Base-by-base conservation (phyloP, 208 protist genomes). In the Acanthamoeba pearcei region DNA sequence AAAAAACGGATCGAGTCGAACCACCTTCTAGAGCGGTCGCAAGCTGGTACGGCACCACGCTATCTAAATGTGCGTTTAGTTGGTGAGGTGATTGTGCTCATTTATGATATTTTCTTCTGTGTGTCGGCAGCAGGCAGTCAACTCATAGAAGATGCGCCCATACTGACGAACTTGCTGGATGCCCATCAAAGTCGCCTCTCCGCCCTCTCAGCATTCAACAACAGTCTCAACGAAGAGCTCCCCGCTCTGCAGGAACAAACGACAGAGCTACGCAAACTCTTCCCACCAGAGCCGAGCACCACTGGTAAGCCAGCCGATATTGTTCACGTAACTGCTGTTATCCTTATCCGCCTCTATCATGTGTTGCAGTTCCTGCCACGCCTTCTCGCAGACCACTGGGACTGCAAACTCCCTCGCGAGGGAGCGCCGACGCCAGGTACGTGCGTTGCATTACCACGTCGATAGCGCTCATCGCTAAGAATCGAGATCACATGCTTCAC, bases 161-260 rank as follows among this genome's bases (percentile, higher is more conserved):
- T 64, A 51, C 80, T 88, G 51, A 38, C 29, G 32, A 88, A 88
- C 80, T 9, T 88, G 9, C 80, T 88, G 12, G 19, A 88, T 5
- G 80, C 80, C 15, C 80, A 88, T 29, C 80, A 88, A 42, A 64
- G 35, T 27, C 80, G 35, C 29, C 27, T 88, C 9, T 10, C 29
- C n/a, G 3, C 42, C 3, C 80, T 88, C 8, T 29, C 42, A 6
- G 27, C 80, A 15, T 88, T 88, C 51, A 88, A 88, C 51, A 29
- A 22, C 15, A 42, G 5, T 13, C 80, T 88, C 80, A 55, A 46
- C 32, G 53, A 88, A 42, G 51, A 64, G 3, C 80, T 88, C 29
- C 80, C 80, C 27, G 24, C 32, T 13, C 80, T 88, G 3, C 80
- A 88, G 22, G 51, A 55, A 5, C 29, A 88, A 2, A 42, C 53